A percentile compares a stretch with the other conserved stretches of the same genome.
phyloP scores from a whole-genome alignment of 768 basidiomycete species.

The Boletales sp. region DNA sequence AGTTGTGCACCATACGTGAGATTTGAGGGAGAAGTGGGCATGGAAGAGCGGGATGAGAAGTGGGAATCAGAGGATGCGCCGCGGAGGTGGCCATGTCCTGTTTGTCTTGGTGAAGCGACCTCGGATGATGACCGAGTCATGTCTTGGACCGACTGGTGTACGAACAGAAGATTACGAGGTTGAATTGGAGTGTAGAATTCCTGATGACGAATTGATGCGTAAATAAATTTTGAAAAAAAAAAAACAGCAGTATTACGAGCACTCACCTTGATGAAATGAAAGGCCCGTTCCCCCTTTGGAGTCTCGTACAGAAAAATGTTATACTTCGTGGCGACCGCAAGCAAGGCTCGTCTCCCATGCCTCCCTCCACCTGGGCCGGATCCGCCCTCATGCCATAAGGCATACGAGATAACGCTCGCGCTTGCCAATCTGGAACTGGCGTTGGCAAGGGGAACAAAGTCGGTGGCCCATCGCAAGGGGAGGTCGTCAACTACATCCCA shows the following conservation, averaged over 20 bases:
- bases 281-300: constrained; percentile 77
- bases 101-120: constrained; percentile 23
- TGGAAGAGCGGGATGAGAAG: constrained; percentile 29
- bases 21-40: constrained; percentile 27
- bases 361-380: constrained; percentile 40
- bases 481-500: constrained; percentile 77
- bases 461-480: constrained; percentile 82
- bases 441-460: constrained; percentile 75
- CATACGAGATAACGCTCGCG: constrained; percentile 59
- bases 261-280: constrained; percentile 70
- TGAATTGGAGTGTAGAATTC: constrained; percentile 80
- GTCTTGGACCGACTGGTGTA: constrained; percentile 64
- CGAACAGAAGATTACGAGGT: constrained; percentile 64
- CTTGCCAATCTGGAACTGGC: constrained; percentile 60
- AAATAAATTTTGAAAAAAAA: neutral
- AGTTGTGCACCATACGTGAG: constrained; percentile 66
- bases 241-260: neutral
- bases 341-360: constrained; percentile 47
- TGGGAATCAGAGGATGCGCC: constrained; percentile 40
- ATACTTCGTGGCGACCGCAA: constrained; percentile 74
- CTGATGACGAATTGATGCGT: constrained; percentile 34
- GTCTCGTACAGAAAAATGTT: constrained; percentile 78
- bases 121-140: constrained; percentile 43
- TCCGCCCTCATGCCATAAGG: constrained; percentile 62
- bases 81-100: constrained; percentile 37